Evolutionary conservation across 306 rosid genomes (phyloP), one percentile per base, ranked within the genome.

Genomic region (Quercus dentata): DNA sequence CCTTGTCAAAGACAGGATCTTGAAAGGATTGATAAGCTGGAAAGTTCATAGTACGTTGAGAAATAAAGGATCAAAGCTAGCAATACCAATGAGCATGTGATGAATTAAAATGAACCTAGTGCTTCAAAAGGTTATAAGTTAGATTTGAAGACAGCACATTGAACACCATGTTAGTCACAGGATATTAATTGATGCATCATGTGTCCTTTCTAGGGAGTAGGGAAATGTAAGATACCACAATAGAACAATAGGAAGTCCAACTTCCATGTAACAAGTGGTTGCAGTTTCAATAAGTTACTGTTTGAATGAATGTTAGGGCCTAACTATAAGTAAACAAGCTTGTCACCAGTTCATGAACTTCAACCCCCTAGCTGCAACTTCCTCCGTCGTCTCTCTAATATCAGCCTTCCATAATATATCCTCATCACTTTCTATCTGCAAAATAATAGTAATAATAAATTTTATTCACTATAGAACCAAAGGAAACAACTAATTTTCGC

Each of bases 371-470:
- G 87, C 89, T 76, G 89, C 89, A 65, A 93, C 88, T 74, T 93
- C 98, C 77, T 91, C 98, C 76, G 85, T 93, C 64, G 93, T 90
- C 91, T 93, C 98, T 88, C 98, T 84, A 56, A 90, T 88, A 78
- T 86, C 52, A 35, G 90, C 89, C 91, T 87, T 88, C 98, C 98
- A 91, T 85, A 87, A 74, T 58, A 58, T 77, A 87, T 93, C 98
- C 80, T 93, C 94, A 23, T 93, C 88, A 46, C 87, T 90, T 79
- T 91, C 97, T 84, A 93, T 83, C 98, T 93, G 93, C 81, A 78
- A 73, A 59, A 67, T 84, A 76, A 81, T 76, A 73, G 56, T 62
- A 86, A 76, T 81, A 31, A 71, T 77, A 20, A 46, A 64, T 68
- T 18, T 44, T 56, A 72, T 83, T 73, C 71, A 73, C 69, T 30